These are phyloP conservation scores for Apiospora pterosperma DNA, from an alignment of 2,329 filamentous ascomycete species.

Conservation along the genomic window DNA sequence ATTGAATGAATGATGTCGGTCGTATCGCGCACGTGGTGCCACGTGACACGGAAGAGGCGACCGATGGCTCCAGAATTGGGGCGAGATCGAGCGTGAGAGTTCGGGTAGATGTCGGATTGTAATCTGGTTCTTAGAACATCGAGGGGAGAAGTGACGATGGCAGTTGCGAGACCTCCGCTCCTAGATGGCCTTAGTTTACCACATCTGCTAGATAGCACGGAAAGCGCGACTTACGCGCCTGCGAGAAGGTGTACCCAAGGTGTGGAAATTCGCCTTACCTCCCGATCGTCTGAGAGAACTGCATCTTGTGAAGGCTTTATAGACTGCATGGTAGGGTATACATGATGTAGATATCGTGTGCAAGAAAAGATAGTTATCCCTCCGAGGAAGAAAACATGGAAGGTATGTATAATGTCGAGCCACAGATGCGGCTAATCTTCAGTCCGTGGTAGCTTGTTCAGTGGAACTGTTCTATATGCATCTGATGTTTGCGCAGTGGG, in stretches of 20 bases:
- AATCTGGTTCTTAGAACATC: constrained; percentile 69
- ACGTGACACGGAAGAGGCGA: constrained; percentile 11
- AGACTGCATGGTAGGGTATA: no score
- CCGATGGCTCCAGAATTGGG: not conserved
- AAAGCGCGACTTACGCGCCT: constrained; percentile 53
- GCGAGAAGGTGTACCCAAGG: constrained; percentile 67
- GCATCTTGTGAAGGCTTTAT: no score
- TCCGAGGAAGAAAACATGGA: no score
- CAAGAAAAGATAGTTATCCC: no score
- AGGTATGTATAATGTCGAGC: no score
- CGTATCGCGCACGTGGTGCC: constrained; percentile 60
- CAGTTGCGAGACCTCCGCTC: constrained; percentile 62
- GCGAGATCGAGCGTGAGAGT: constrained; percentile 49
- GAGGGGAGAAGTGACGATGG: constrained; percentile 63
- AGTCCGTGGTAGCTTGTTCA: no score
- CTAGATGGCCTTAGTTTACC: not conserved
- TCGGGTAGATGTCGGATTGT: constrained; percentile 68
- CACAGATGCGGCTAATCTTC: no score
- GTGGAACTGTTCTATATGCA: no score
- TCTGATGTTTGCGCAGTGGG: no score
- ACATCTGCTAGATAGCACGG: not conserved
- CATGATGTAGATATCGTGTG: no score
- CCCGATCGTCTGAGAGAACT: no score
- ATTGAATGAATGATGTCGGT: constrained; percentile 65
- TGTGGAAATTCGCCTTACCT: no score